phyloP scores from a whole-genome alignment of 352 stramenopile genomes.

The Phytophthora citrophthora region DNA sequence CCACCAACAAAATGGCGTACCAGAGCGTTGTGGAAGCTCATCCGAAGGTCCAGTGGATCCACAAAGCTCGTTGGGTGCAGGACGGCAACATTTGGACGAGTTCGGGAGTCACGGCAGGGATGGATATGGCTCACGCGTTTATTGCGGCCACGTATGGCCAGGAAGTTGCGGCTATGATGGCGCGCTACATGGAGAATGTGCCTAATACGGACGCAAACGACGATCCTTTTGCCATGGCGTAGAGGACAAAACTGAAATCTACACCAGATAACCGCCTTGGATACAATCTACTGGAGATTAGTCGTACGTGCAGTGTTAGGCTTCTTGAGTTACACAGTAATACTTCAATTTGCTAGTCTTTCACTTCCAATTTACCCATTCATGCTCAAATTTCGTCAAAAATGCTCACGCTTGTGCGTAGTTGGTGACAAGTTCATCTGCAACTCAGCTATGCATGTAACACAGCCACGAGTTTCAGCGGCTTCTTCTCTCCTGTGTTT shows the following conservation, averaged over 20 bases:
- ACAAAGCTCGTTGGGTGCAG: slow-evolving; percentile 64
- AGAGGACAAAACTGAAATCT: not conserved
- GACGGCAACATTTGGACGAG: slow-evolving; percentile 66
- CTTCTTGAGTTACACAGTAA: too few species aligned
- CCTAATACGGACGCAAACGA: slow-evolving; percentile 43
- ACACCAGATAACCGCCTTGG: not conserved
- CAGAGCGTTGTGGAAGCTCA: slow-evolving; percentile 35
- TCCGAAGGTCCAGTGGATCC: slow-evolving; percentile 55
- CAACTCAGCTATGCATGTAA: slow-evolving; percentile 28
- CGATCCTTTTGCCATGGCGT: slow-evolving; percentile 51
- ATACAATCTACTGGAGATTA: too few species aligned
- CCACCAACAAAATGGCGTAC: slow-evolving; percentile 73
- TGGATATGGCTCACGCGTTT: slow-evolving; percentile 70
- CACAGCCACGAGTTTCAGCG: slow-evolving; percentile 26
- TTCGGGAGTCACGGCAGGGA: slow-evolving; percentile 64
- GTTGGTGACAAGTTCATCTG: slow-evolving; percentile 35
- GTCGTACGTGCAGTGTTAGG: too few species aligned
- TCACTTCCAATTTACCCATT: not conserved
- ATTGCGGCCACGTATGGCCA: slow-evolving; percentile 36
- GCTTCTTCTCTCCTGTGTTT: slow-evolving; percentile 19
- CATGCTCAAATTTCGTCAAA: not conserved
- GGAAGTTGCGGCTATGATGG: slow-evolving; percentile 35
- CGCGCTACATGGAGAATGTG: slow-evolving; percentile 48
- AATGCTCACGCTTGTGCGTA: not conserved
- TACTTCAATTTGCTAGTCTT: too few species aligned